Evolutionary conservation across 1,284 basidiomycete genomes (phyloP).

Genomic region (Ceratobasidium theobromae): DNA sequence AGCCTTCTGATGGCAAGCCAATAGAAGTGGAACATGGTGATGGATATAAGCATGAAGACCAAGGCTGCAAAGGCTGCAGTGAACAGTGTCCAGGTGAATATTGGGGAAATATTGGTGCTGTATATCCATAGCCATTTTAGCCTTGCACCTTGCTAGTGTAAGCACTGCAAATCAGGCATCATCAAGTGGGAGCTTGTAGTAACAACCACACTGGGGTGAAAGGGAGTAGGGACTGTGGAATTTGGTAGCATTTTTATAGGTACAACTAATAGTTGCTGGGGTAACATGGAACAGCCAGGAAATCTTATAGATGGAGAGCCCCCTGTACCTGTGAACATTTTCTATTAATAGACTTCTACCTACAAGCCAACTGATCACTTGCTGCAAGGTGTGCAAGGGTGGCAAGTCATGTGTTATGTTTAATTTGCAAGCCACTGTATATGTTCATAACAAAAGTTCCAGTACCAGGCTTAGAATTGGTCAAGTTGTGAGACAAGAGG

Average conservation of each 20-base stretch:
- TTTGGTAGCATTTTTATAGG: neutral
- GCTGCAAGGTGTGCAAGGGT: too few relatives aligned
- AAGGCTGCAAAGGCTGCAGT: neutral
- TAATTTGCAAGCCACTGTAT: too few relatives aligned
- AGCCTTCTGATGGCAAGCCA: neutral
- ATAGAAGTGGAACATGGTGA: neutral
- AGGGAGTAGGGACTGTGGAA: neutral
- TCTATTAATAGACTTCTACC: too few relatives aligned
- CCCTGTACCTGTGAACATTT: too few relatives aligned
- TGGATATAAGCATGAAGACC: neutral
- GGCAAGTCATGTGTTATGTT: too few relatives aligned
- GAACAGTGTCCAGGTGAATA: neutral
- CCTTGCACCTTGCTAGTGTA: neutral
- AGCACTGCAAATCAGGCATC: constrained; percentile 5
- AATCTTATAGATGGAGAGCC: neutral
- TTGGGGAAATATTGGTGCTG: constrained; percentile 1
- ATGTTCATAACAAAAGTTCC: too few relatives aligned
- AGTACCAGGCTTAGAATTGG: too few relatives aligned
- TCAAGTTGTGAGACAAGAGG: too few relatives aligned
- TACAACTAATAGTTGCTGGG: neutral
- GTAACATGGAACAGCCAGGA: neutral
- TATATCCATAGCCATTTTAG: neutral
- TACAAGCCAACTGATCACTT: too few relatives aligned
- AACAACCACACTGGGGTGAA: neutral
- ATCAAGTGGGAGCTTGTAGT: neutral